Evolutionary conservation across 2,329 filamentous ascomycete genomes (phyloP), one percentile per base, ranked within the genome.

Genomic region (Phialophora chinensis): DNA sequence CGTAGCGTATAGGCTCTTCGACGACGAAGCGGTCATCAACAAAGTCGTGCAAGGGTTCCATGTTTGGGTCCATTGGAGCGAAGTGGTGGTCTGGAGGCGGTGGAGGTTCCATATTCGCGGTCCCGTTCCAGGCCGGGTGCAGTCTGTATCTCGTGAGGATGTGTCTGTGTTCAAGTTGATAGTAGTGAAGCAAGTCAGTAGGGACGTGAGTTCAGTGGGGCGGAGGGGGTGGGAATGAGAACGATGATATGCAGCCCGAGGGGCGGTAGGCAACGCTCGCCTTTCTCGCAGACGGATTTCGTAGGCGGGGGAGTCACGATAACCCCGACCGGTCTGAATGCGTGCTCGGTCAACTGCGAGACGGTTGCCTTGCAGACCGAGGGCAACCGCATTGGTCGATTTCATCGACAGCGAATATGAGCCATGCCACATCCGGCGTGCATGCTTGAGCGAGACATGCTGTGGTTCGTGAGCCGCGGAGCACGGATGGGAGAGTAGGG

Each of bases 1-100:
- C 68, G 50, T 64, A 64, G n/a, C 49, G 47, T 5, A 52, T 55
- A 23, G 59, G 52, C 8, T 62, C 38, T 25, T 66, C 63, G 49
- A 54, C 42, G 38, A 49, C 59, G 50, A 49, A 59, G 17, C 44
- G 59, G 25, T 61, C 59, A n/a, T 61, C 59, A 35, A 65, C 29
- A 17, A 17, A 42, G 52, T 64, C 66, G 35, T 58, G 29, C 1
- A 68, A 27, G 47, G 56, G 20, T 25, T 60, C 52, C n/a, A 56
- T 47, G 35, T 64, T 53, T 44, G 62, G 61, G 31, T 66, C 58
- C 14, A 68, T 54, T 2, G 68, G 63, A 49, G 29, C 31, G 42
- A 70, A 70, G 49, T 66, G 60, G 33, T 70, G 62, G 25, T 56
- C 57, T 23, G 68, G 66, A 14, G 68, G 68, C 42, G 65, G 65